phyloP scores from a whole-genome alignment of 2,329 filamentous ascomycete genomes.

The Epichloe bromicola region DNA sequence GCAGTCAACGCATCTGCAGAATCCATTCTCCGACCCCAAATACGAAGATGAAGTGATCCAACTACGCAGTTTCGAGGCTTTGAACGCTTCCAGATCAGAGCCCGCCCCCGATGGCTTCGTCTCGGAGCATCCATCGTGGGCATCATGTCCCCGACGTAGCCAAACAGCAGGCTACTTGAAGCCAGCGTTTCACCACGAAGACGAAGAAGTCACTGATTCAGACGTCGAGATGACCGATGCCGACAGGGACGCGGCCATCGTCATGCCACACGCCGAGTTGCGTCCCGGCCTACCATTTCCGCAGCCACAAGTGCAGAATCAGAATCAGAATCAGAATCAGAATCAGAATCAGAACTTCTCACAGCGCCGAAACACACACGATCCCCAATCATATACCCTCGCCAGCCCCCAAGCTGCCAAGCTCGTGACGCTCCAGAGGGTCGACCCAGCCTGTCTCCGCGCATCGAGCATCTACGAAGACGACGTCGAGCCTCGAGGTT shows the following conservation, averaged over 20 bases:
- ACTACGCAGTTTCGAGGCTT: conserved; percentile 1
- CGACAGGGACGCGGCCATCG: background rate
- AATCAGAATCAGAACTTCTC: background rate
- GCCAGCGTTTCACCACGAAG: conserved; percentile 6
- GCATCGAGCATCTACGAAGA: conserved; percentile 6
- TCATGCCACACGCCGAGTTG: background rate
- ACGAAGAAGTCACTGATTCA: conserved; percentile 12
- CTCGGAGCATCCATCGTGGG: conserved; percentile 3
- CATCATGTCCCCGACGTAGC: background rate
- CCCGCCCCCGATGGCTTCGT: conserved; percentile 1
- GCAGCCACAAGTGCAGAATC: background rate
- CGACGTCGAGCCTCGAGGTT: background rate
- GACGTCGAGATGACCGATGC: conserved; percentile 19
- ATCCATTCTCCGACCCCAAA: conserved; percentile 5
- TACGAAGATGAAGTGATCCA: conserved; percentile 4
- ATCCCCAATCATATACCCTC: background rate
- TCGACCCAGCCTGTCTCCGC: background rate
- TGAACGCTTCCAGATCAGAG: background rate
- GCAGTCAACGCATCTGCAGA: background rate
- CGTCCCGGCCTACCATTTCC: background rate
- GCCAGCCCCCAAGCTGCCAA: background rate
- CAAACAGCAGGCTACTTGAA: background rate
- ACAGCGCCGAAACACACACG: background rate
- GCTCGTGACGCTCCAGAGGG: background rate
- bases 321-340: background rate